These are phyloP conservation scores for Floccularia luteovirens DNA, from an alignment of 768 basidiomycete genomes.

Conservation along the genomic window DNA sequence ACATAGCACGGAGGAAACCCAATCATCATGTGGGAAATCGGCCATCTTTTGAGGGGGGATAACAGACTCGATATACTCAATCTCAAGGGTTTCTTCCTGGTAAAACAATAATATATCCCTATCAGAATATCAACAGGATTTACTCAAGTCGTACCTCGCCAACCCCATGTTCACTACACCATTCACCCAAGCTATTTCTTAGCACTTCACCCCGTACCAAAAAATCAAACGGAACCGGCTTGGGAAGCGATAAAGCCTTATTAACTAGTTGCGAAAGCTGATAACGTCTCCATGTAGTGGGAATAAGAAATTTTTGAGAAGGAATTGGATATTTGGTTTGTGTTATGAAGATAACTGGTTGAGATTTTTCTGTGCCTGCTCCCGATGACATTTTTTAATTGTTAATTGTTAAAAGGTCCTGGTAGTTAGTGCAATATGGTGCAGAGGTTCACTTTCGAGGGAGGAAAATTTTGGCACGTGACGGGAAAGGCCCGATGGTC, in stretches of 20 bases:
- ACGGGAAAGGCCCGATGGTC: too few relatives aligned
- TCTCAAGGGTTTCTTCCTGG: slow-evolving; percentile 84
- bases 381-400: too few relatives aligned
- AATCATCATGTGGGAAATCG: slow-evolving; percentile 82
- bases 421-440: too few relatives aligned
- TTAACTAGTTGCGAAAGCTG: slow-evolving; percentile 97
- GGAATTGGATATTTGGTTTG: slow-evolving; percentile 69
- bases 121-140: slow-evolving; percentile 2
- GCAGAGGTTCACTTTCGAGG: too few relatives aligned
- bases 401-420: too few relatives aligned
- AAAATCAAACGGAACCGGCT: slow-evolving; percentile 90
- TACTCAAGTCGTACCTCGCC: slow-evolving; percentile 73
- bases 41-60: slow-evolving; percentile 81
- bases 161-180: slow-evolving; percentile 62
- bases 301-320: slow-evolving; percentile 88
- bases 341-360: slow-evolving; percentile 69
- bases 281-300: slow-evolving; percentile 85
- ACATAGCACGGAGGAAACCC: slow-evolving; percentile 82
- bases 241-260: slow-evolving; percentile 72
- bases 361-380: too few relatives aligned
- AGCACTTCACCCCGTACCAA: slow-evolving; percentile 79
- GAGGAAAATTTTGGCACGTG: too few relatives aligned
- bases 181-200: slow-evolving; percentile 61
- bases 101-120: slow-evolving; percentile 1
- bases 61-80: slow-evolving; percentile 88